Evolutionary conservation across 83 land plant species (phyloP), one percentile per base, ranked within the genome.

Genomic region (Diphasiastrum complanatum): DNA sequence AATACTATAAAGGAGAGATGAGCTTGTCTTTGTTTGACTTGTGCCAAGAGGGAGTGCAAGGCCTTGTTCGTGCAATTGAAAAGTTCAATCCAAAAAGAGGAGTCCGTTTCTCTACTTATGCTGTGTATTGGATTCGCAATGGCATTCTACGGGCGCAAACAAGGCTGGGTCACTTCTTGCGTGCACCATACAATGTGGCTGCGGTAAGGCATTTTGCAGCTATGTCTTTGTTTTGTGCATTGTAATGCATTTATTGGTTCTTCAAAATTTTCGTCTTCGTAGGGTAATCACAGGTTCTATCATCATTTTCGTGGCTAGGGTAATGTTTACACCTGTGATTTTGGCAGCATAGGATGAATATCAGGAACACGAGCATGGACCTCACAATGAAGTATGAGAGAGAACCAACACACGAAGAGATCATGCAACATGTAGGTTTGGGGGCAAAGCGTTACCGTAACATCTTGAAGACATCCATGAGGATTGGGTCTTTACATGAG

Each of bases 91-190:
- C 92, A 0, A 73, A 63, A 3, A 82, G 79, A 45, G 83, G 81
- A 5, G 74, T 79, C 50, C 79, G 96, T 0, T 81, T 89, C 18
- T 95, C 99, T 0, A 89, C 99, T 0, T 95, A 86, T 70, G 85
- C 80, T 23, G 70, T 95, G 11, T 86, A 86, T 35, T 95, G 92
- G 97, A 85, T 95, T 5, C 77, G 88, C 36, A 90, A 89, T 53
- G 75, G 85, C 19, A 86, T 95, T 24, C 63, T 79, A 5, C 79
- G 87, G 1, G 86, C 89, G 1, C 76, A 86, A 76, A 89, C 89
- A 23, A 38, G 73, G 4, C 75, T 87, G 16, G 85, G 83, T 74
- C 81, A 81, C 62, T 68, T 72, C 0, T 74, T 74, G 10, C 65
- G 84, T 1, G 78, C 83, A 36, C 66, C 98, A 5, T 83, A 83